Percentiles rank a stretch among this genome's conserved stretches.
Conservation (phyloP, 108 stramenopile species). For the Hondaea fermentalgiana region DNA sequence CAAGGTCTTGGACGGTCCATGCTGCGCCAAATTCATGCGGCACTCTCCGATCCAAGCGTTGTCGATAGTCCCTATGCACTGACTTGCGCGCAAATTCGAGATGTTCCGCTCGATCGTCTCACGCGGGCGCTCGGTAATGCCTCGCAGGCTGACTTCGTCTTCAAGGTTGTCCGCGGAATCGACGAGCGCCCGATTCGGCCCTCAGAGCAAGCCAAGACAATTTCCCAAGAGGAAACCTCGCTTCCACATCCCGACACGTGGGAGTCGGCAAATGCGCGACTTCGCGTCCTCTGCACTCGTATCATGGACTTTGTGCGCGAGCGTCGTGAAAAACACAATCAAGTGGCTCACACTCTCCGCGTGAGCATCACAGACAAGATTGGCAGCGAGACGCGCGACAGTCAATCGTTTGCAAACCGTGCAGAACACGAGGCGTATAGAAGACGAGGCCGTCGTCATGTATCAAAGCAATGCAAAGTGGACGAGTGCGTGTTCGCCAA, state of each 20-base stretch:
- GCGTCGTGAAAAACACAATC: not conserved
- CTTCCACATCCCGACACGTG: not conserved
- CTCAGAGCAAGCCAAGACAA: not conserved
- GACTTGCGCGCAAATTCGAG: not conserved
- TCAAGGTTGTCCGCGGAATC: not conserved
- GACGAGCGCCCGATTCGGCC: not conserved
- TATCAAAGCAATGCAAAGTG: not conserved
- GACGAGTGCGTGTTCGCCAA: not conserved
- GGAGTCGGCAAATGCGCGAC: not conserved
- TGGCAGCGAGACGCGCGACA: not conserved
- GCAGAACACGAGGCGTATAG: not conserved
- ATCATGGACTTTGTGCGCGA: not conserved
- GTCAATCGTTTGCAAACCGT: not conserved
- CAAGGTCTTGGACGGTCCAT: not conserved
- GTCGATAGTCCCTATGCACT: not conserved
- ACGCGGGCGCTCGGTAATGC: not conserved
- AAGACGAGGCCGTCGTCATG: not conserved
- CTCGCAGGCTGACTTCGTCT: not conserved
- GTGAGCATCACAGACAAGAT: not conserved
- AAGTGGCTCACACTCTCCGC: not conserved
- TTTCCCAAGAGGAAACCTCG: slow-evolving; percentile 6
- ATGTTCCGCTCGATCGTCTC: not conserved
- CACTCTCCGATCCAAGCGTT: not conserved
- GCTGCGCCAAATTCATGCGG: not conserved
- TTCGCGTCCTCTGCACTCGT: not conserved